Percentiles rank a stretch among this genome's conserved stretches.
phyloP scores from a whole-genome alignment of 2,329 filamentous ascomycete genomes.

The Alternaria burnsii region DNA sequence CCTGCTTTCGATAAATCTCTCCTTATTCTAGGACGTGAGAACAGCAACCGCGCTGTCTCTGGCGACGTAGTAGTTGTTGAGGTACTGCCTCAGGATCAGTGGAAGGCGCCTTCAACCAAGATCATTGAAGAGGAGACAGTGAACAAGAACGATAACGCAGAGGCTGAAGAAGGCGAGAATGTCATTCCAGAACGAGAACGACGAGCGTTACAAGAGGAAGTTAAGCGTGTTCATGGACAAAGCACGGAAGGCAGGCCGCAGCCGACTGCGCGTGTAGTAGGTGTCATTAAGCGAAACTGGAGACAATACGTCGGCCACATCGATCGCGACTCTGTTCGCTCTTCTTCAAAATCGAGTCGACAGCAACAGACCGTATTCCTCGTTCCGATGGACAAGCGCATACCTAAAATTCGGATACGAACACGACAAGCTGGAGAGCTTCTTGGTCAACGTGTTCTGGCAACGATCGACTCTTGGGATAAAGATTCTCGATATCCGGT shows the following conservation, averaged over 20 bases:
- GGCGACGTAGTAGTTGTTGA: constrained; percentile 94
- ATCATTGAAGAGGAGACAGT: constrained; percentile 93
- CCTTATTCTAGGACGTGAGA: constrained; percentile 88
- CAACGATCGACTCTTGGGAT: constrained; percentile 96
- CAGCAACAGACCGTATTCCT: constrained; percentile 94
- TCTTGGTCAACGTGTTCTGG: constrained; percentile 87
- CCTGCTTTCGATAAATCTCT: constrained; percentile 89
- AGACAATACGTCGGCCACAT: constrained; percentile 97
- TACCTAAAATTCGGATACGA: constrained; percentile 93
- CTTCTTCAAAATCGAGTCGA: constrained; percentile 76
- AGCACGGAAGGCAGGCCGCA: constrained; percentile 79
- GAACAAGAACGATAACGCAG: constrained; percentile 92
- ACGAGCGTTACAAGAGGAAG: constrained; percentile 88
- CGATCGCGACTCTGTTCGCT: constrained; percentile 83
- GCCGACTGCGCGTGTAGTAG: constrained; percentile 90
- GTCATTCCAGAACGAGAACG: constrained; percentile 90
- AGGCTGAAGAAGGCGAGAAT: constrained; percentile 74
- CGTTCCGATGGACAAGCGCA: constrained; percentile 96
- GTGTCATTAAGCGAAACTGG: constrained; percentile 95
- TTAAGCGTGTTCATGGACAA: constrained; percentile 82
- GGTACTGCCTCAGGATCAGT: constrained; percentile 90
- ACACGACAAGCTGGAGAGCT: constrained; percentile 90
- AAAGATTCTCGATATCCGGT: constrained; percentile 90
- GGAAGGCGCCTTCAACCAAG: constrained; percentile 95
- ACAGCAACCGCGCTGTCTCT: constrained; percentile 92